Conservation (phyloP, 768 basidiomycete species). For the Lepiota venenata region DNA sequence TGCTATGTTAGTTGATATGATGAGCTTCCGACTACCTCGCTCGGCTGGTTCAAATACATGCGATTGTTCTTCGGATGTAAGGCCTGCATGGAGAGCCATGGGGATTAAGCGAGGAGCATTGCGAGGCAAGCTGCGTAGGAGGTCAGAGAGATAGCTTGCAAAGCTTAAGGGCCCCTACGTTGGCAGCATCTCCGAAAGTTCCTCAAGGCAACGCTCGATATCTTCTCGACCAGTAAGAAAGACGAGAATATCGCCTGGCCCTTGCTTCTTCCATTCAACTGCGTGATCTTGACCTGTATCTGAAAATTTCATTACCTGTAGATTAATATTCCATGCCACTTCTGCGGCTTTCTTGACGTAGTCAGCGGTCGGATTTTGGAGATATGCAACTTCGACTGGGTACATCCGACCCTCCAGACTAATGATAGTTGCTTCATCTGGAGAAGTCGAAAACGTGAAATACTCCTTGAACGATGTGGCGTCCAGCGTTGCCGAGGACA, state of each 20-base stretch:
- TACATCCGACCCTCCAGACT: slow-evolving; percentile 93
- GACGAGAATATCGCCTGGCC: slow-evolving; percentile 84
- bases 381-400: slow-evolving; percentile 91
- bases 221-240: slow-evolving; percentile 97
- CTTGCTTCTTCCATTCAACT: slow-evolving; percentile 48
- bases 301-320: slow-evolving; percentile 47
- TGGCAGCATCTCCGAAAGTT: slow-evolving; percentile 72
- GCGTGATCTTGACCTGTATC: not conserved
- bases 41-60: slow-evolving; percentile 77
- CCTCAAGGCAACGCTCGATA: slow-evolving; percentile 85
- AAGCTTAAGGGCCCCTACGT: slow-evolving; percentile 38
- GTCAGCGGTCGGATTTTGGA: slow-evolving; percentile 72
- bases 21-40: slow-evolving; percentile 80
- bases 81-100: slow-evolving; percentile 84
- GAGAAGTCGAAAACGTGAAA: slow-evolving; percentile 64
- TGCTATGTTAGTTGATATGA: slow-evolving; percentile 94
- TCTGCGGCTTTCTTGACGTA: slow-evolving; percentile 83
- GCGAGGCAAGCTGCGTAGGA: slow-evolving; percentile 41
- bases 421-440: slow-evolving; percentile 76
- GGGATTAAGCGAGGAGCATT: slow-evolving; percentile 57
- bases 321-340: slow-evolving; percentile 77
- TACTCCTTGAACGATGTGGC: slow-evolving; percentile 87
- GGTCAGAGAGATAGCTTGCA: slow-evolving; percentile 4
- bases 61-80: slow-evolving; percentile 86
- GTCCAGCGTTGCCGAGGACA: slow-evolving; percentile 96